phyloP scores from a whole-genome alignment of 2,329 filamentous ascomycete genomes.

The Clonostachys chloroleuca region DNA sequence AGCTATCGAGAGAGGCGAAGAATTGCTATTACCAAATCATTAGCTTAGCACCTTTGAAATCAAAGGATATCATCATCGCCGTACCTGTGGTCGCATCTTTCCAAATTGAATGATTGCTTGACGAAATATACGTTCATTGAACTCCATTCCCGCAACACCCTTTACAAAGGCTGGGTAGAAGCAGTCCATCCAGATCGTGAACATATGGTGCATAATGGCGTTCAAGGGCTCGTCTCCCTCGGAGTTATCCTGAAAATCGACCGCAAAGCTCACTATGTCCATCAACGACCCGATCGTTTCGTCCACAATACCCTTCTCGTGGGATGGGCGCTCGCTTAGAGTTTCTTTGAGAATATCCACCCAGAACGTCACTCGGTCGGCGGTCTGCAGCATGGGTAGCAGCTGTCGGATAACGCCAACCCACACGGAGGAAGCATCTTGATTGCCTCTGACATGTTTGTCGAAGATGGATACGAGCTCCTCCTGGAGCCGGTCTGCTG shows the following conservation, averaged over 20 bases:
- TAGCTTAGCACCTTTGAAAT: background rate
- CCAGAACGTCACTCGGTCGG: conserved; percentile 64
- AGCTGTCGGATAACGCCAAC: conserved; percentile 62
- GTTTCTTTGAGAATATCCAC: conserved; percentile 48
- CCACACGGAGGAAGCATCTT: conserved; percentile 61
- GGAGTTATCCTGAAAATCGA: conserved; percentile 42
- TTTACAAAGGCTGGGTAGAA: conserved; percentile 27
- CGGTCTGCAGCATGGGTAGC: conserved; percentile 57
- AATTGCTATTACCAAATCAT: conserved; percentile 46
- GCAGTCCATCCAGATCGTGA: conserved; percentile 53
- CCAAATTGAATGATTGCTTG: conserved; percentile 56
- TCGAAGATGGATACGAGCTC: conserved; percentile 66
- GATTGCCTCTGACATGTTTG: conserved; percentile 53
- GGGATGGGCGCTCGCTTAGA: conserved; percentile 40
- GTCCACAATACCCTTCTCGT: conserved; percentile 58
- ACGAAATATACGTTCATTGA: conserved; percentile 45
- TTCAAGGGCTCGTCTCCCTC: conserved; percentile 30
- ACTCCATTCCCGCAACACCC: conserved; percentile 27
- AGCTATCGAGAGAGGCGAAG: conserved; percentile 59
- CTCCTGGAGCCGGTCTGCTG: conserved; percentile 68
- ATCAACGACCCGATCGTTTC: conserved; percentile 63
- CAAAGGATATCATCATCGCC: background rate
- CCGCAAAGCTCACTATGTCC: conserved; percentile 59
- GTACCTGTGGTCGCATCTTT: conserved; percentile 59
- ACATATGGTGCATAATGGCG: conserved; percentile 51